Percentiles rank a stretch among this genome's conserved stretches.
Conservation (phyloP, 306 rosid genomes). For the apple (Malus domestica) region ASM211411v1 NC_041789.1:32555001-32555500, state of each 20-base stretch:
- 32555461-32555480: conserved; percentile 64
- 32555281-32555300: neutral
- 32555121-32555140: conserved; percentile 85
- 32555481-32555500: conserved; percentile 57
- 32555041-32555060: conserved; percentile 64
- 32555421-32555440: conserved; percentile 52
- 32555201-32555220: conserved; percentile 26
- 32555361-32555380: conserved; percentile 45
- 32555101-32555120: conserved; percentile 57
- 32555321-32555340: neutral
- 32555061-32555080: conserved; percentile 70
- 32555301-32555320: neutral
- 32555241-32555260: too few species aligned
- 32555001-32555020: conserved; percentile 79
- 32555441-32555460: conserved; percentile 80
- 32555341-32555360: conserved; percentile 22
- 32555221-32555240: conserved; percentile 16
- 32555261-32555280: neutral
- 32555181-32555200: conserved; percentile 55
- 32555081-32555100: conserved; percentile 76
- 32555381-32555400: conserved; percentile 53
- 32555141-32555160: conserved; percentile 59
- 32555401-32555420: conserved; percentile 52
- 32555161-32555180: conserved; percentile 70
- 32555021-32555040: conserved; percentile 78